Evolutionary conservation across 192 early-diverging fungal species (phyloP).

Genomic region (Podochytrium sp.): DNA sequence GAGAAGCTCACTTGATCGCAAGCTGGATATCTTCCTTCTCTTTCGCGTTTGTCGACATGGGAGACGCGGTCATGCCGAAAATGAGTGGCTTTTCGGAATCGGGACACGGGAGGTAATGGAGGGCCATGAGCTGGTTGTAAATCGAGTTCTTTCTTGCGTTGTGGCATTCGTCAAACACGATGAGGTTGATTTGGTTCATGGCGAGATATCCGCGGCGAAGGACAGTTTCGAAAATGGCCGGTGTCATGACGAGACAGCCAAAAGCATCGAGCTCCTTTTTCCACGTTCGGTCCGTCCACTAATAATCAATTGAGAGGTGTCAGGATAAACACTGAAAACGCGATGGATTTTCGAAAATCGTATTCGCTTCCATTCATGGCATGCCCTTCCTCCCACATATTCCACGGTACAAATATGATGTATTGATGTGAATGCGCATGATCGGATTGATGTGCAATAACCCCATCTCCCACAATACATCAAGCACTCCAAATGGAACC

Average conservation of each 20-base stretch:
- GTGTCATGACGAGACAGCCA: conserved; percentile 86
- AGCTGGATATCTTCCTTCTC: conserved; percentile 3
- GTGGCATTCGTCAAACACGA: conserved; percentile 96
- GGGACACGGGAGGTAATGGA: conserved; percentile 70
- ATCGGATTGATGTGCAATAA: too few species aligned
- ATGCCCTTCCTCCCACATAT: too few species aligned
- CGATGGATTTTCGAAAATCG: background rate
- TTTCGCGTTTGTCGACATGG: conserved; percentile 49
- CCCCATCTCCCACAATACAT: too few species aligned
- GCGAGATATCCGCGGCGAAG: conserved; percentile 71
- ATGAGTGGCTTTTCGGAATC: conserved; percentile 68
- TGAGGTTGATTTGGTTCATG: conserved; percentile 72
- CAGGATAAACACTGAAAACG: background rate
- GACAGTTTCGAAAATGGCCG: conserved; percentile 81
- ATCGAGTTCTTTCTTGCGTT: conserved; percentile 79
- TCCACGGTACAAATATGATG: too few species aligned
- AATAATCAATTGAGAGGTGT: background rate
- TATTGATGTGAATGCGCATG: too few species aligned
- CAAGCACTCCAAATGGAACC: background rate
- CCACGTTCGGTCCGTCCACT: conserved; percentile 68
- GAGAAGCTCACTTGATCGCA: background rate
- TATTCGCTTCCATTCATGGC: too few species aligned
- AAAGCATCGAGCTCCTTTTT: conserved; percentile 50
- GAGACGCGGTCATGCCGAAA: conserved; percentile 95
- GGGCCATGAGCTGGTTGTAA: conserved; percentile 79